Evolutionary conservation across 2,329 filamentous ascomycete genomes (phyloP), one percentile per base, ranked within the genome.

Genomic region (Fusarium succisae): DNA sequence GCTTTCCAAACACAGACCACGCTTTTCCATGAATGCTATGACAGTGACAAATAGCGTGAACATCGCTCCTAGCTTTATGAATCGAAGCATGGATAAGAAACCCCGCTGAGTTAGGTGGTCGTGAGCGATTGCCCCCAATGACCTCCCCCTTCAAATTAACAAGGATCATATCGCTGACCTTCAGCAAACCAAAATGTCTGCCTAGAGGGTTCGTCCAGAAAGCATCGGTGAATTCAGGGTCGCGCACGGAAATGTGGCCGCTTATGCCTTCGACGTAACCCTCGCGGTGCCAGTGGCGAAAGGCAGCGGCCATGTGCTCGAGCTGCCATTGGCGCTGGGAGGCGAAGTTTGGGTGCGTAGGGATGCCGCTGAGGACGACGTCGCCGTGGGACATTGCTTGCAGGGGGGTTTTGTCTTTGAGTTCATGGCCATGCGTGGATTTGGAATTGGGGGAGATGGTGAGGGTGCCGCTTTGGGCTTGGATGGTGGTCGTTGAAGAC

Each of bases 131-230:
- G 0, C 91, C 91, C 18, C 90, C 90, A 11, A 92, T 86, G 13
- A 91, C 87, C n/a, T 88, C 86, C 20, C 91, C 92, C 38, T 82
- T 78, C 48, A 85, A 81, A 74, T 93, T 88, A 8, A 94, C 87
- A 24, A 92, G 86, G 43, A 93, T 89, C 87, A 94, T 90, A 79
- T 94, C 92, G 22, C 86, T 87, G 1, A 91, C 90, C 66, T 88
- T 89, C 61, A 94, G 85, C 59, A 91, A 83, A 5, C 87, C 91
- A 76, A 93, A 94, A 79, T 93, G 91, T 26, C 85, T 84, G 6
- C 90, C 91, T 0, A 94, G 32, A 80, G 91, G 83, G 89, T 94
- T 87, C 0, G 77, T 93, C 92, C 92, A 93, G 81, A 92, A 91
- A 2, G 86, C 86, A 60, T 90, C 82, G 1, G 83, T 82, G 69